Conservation (phyloP, 2,329 filamentous ascomycete species). For the Neonectria sp. region DNA sequence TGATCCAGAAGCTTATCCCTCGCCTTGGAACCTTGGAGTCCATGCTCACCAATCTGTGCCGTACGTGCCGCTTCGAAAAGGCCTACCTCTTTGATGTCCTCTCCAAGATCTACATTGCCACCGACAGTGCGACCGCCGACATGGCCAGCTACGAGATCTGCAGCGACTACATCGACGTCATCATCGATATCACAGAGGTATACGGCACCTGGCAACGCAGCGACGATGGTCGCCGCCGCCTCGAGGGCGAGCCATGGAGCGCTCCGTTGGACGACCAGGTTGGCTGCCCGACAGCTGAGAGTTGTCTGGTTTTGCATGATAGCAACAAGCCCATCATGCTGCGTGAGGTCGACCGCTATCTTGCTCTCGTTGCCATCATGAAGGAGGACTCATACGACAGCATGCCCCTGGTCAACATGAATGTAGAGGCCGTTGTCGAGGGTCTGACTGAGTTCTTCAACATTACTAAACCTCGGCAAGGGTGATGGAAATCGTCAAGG, state of each 20-base stretch:
- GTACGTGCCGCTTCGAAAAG: slow-evolving; percentile 96
- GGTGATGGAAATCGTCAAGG: slow-evolving; percentile 5
- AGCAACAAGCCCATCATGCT: slow-evolving; percentile 76
- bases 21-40: slow-evolving; percentile 94
- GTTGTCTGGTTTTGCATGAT: slow-evolving; percentile 77
- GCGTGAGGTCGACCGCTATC: slow-evolving; percentile 79
- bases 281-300: slow-evolving; percentile 76
- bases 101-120: slow-evolving; percentile 99
- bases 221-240: slow-evolving; percentile 66
- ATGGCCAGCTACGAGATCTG: slow-evolving; percentile 98
- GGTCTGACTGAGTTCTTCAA: slow-evolving; percentile 86
- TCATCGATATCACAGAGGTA: slow-evolving; percentile 96
- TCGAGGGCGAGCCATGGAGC: slow-evolving; percentile 74
- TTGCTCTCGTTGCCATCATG: slow-evolving; percentile 89
- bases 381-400: slow-evolving; percentile 87
- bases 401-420: slow-evolving; percentile 89
- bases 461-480: slow-evolving; percentile 72
- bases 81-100: slow-evolving; percentile 98
- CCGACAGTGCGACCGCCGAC: slow-evolving; percentile 92
- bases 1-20: slow-evolving; percentile 97
- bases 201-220: slow-evolving; percentile 83
- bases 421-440: slow-evolving; percentile 85
- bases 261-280: slow-evolving; percentile 76
- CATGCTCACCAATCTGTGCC: slow-evolving; percentile 93
- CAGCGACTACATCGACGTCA: slow-evolving; percentile 98